phyloP scores from a whole-genome alignment of 805 yeast species.

The Pichia paraexigua region DNA sequence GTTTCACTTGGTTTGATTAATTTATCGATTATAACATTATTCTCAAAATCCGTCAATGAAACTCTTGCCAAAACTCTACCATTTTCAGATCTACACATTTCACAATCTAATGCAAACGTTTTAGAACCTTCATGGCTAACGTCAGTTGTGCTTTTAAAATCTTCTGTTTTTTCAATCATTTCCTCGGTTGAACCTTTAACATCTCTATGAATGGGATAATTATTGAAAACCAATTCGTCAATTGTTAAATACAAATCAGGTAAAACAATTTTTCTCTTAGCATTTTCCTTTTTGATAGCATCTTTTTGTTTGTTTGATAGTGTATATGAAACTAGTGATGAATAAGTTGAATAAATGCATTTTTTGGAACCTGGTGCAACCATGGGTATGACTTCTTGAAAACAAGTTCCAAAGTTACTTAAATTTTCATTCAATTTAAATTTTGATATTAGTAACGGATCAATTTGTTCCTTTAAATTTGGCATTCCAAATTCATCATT shows the following conservation, averaged over 20 bases:
- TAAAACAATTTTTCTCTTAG: constrained; percentile 33
- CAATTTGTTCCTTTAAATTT: constrained; percentile 6
- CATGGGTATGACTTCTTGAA: constrained; percentile 40
- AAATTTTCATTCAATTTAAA: constrained; percentile 16
- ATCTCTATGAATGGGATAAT: constrained; percentile 49
- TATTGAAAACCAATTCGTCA: constrained; percentile 40
- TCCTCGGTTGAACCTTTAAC: constrained; percentile 19
- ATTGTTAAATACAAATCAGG: constrained; percentile 45
- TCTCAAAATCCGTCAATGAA: constrained; percentile 60
- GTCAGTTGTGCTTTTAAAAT: constrained; percentile 46
- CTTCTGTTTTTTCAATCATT: constrained; percentile 13
- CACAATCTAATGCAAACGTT: constrained; percentile 85
- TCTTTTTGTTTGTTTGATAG: constrained; percentile 49
- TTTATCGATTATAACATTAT: constrained; percentile 56
- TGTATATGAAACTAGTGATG: constrained; percentile 49
- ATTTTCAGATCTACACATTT: constrained; percentile 64
- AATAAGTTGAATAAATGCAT: constrained; percentile 44
- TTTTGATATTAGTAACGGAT: constrained; percentile 10
- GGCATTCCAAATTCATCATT: constrained; percentile 35
- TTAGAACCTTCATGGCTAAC: constrained; percentile 53
- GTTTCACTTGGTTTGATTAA: constrained; percentile 70
- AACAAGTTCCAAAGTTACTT: constrained; percentile 31
- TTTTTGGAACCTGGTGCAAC: constrained; percentile 59
- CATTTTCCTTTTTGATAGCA: constrained; percentile 28
- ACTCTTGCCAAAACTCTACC: constrained; percentile 72